Percentiles rank a stretch among this genome's conserved stretches.
Evolutionary conservation across 2,329 filamentous ascomycete species (phyloP).

Genomic region (Chrysoporthe deuterocubensis): DNA sequence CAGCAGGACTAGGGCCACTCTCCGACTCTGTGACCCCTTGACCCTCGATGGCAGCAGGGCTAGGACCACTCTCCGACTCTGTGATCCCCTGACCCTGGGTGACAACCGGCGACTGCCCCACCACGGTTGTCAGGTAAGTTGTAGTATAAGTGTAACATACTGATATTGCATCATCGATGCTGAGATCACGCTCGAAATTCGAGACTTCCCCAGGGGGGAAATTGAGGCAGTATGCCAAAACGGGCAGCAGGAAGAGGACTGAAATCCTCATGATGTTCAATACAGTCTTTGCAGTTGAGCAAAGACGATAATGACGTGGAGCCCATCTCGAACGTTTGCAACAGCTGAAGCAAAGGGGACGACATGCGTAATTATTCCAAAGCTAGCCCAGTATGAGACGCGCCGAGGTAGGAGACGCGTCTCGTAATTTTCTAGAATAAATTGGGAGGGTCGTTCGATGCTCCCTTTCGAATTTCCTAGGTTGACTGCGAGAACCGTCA

Average conservation of each 20-base stretch:
- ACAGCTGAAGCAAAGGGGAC: no score
- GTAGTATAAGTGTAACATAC: constrained; percentile 4
- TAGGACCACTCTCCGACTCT: background rate
- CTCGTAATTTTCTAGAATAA: background rate
- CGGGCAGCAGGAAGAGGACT: constrained; percentile 4
- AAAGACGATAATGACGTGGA: background rate
- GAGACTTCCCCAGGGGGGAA: background rate
- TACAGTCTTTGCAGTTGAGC: background rate
- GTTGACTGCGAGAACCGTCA: no score
- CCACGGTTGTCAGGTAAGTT: background rate
- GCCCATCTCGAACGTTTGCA: background rate
- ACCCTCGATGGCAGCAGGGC: background rate
- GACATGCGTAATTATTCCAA: background rate
- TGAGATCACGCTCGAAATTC: background rate
- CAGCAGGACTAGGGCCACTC: background rate
- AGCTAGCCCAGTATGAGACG: background rate
- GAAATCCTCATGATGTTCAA: constrained; percentile 4
- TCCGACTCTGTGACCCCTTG: background rate
- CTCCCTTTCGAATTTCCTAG: background rate
- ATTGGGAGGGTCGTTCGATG: background rate
- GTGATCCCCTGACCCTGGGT: background rate
- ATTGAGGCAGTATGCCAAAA: background rate
- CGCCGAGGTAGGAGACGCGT: background rate
- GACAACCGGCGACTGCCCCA: background rate
- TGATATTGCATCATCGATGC: background rate